These are phyloP conservation scores for Garcia nutans DNA, from an alignment of 345 rosid genomes.

Conservation along the genomic window DNA sequence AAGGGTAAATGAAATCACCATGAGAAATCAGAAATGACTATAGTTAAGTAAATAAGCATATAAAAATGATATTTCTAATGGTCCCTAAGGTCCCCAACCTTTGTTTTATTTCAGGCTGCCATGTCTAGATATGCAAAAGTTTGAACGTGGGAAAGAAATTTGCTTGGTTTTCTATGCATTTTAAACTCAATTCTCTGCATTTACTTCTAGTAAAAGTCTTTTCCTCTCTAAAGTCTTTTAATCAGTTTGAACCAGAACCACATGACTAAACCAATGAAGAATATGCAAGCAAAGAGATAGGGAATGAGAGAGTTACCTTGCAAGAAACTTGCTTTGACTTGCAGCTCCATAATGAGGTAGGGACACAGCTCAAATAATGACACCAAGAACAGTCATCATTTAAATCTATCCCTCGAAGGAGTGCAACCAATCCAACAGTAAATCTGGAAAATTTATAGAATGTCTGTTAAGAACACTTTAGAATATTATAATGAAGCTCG, in stretches of 20 bases:
- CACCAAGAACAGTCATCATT: slow-evolving; percentile 23
- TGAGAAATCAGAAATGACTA: background rate
- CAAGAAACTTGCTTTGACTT: slow-evolving; percentile 47
- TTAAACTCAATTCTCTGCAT: background rate
- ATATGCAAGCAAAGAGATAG: background rate
- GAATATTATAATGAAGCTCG: background rate
- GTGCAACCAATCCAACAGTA: slow-evolving; percentile 19
- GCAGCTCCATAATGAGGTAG: slow-evolving; percentile 29
- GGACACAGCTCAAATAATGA: slow-evolving; percentile 23
- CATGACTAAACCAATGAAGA: background rate
- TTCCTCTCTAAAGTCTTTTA: background rate
- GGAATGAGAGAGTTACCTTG: slow-evolving; percentile 44
- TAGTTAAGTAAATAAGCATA: background rate
- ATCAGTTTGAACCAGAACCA: background rate
- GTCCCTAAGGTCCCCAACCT: background rate
- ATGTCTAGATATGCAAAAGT: background rate
- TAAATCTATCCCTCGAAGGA: slow-evolving; percentile 22
- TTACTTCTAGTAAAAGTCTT: background rate
- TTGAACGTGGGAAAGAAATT: background rate
- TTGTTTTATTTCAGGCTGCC: background rate
- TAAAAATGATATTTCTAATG: background rate
- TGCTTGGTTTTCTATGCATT: background rate
- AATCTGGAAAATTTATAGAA: slow-evolving; percentile 20
- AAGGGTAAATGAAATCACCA: background rate
- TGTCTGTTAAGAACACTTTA: background rate